phyloP scores from a whole-genome alignment of 108 stramenopile genomes.

The Mediolabrus comicus region DNA sequence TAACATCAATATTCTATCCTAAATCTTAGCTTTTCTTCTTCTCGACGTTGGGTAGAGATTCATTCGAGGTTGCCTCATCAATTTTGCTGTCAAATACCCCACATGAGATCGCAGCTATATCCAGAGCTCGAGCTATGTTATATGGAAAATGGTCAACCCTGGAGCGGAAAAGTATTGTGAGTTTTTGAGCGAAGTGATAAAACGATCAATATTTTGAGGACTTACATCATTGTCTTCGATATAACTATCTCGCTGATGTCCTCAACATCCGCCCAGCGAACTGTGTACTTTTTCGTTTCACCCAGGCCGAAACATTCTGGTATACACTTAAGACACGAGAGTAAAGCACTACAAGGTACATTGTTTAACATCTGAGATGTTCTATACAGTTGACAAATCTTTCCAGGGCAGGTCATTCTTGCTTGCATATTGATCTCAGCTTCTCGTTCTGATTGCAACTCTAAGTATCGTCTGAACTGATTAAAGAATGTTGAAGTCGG shows the following conservation, averaged over 20 bases:
- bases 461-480: slow-evolving; percentile 34
- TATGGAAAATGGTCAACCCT: slow-evolving; percentile 41
- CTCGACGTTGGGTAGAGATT: neutral
- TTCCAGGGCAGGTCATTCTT: slow-evolving; percentile 70
- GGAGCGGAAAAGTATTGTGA: no score
- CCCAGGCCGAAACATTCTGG: neutral
- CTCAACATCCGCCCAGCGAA: slow-evolving; percentile 29
- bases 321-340: slow-evolving; percentile 6
- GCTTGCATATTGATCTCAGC: slow-evolving; percentile 43
- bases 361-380: slow-evolving; percentile 55
- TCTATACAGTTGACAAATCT: slow-evolving; percentile 74
- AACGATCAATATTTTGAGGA: no score
- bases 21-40: neutral
- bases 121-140: slow-evolving; percentile 27
- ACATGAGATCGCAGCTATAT: slow-evolving; percentile 29
- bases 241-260: slow-evolving; percentile 28
- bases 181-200: no score
- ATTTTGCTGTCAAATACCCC: neutral
- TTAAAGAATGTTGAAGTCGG: slow-evolving; percentile 23
- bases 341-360: slow-evolving; percentile 23
- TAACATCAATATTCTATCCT: neutral
- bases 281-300: slow-evolving; percentile 26
- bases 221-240: slow-evolving; percentile 34
- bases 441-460: slow-evolving; percentile 54
- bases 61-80: neutral